A percentile compares a stretch with the other conserved stretches of the same genome.
These are phyloP conservation scores for Setaria viridis DNA, from an alignment of 202 grass and related monocot species.

Conservation along the genomic window DNA sequence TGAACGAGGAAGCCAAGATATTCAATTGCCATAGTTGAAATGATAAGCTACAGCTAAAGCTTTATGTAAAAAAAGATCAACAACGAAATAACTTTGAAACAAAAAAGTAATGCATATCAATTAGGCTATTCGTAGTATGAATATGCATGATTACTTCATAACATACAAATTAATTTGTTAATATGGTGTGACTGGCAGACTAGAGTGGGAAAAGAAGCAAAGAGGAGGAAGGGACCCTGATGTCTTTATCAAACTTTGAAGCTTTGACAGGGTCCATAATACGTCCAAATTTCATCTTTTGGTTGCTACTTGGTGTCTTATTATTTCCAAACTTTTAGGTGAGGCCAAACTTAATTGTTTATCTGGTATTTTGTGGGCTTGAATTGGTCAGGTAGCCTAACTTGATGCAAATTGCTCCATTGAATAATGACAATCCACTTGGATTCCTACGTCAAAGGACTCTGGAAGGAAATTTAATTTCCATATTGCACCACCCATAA, in stretches of 20 bases:
- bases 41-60: not conserved
- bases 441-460: not conserved
- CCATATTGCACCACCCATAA: not conserved
- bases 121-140: not conserved
- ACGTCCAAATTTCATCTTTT: constrained; percentile 45
- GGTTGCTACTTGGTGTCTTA: constrained; percentile 24
- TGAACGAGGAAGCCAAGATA: not conserved
- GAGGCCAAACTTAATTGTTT: constrained; percentile 21
- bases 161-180: not conserved
- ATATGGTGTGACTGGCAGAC: not conserved
- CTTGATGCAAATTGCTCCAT: constrained; percentile 12
- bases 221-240: not conserved
- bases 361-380: not conserved
- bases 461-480: not conserved
- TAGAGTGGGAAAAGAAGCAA: not conserved
- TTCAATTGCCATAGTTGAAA: not conserved
- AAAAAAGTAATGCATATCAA: not conserved
- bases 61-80: not conserved
- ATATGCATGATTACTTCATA: not conserved
- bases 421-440: constrained; percentile 20
- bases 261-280: constrained; percentile 42
- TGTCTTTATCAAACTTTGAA: not conserved
- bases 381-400: constrained; percentile 35
- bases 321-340: constrained; percentile 24
- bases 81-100: not conserved